Evolutionary conservation across 305 asterid genomes (phyloP).

Genomic region (Nicotiana rustica): DNA sequence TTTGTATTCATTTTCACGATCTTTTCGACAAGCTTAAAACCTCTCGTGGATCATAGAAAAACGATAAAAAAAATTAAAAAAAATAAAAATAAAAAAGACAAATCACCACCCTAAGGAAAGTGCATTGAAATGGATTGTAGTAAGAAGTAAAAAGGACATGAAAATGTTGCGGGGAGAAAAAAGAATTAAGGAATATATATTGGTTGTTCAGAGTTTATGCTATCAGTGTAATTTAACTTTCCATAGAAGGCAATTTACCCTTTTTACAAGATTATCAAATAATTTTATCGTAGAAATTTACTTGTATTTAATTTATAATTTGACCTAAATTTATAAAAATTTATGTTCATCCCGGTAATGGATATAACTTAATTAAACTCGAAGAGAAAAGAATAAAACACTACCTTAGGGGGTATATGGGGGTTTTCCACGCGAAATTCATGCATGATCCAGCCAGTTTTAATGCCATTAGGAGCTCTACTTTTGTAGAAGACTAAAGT

Average conservation of each 20-base stretch:
- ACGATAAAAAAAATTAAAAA: neutral
- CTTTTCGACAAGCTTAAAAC: neutral
- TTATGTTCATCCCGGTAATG: neutral
- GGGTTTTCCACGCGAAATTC: conserved; percentile 90
- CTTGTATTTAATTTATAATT: neutral
- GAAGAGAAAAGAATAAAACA: conserved; percentile 15
- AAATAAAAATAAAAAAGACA: neutral
- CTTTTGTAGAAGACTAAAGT: conserved; percentile 81
- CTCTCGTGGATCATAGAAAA: neutral
- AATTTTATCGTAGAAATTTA: neutral
- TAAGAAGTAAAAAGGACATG: neutral
- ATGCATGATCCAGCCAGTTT: conserved; percentile 95
- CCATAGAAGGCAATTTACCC: too few relatives aligned
- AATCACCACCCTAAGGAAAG: conserved; percentile 24
- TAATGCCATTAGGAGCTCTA: conserved; percentile 89
- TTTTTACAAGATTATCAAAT: neutral
- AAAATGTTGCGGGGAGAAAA: neutral
- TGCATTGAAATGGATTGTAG: neutral
- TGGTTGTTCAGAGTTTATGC: too few relatives aligned
- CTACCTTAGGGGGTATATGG: conserved; percentile 75
- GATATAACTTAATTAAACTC: neutral
- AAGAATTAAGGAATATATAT: neutral
- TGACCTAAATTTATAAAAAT: neutral
- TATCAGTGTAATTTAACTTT: neutral
- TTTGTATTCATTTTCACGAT: neutral